Evolutionary conservation across 2,329 filamentous ascomycete species (phyloP), one percentile per base, ranked within the genome.

Genomic region (Curvularia spicifera): DNA sequence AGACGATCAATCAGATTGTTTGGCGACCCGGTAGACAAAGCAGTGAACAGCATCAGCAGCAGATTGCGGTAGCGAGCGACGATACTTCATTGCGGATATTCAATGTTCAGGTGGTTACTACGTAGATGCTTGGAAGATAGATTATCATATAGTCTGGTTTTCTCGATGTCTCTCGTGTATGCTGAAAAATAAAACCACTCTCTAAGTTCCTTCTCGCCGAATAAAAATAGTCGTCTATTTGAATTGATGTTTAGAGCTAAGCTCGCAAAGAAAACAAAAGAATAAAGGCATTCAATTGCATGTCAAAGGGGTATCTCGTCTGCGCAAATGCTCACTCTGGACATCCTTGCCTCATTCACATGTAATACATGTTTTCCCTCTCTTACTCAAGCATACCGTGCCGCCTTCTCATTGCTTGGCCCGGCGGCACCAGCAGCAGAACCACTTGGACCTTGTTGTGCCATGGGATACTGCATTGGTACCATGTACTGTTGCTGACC

Each of bases 11-110:
- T 39, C 69, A 72, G 60, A 62, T 77, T 44, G 67, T 59, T 5
- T 77, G 75, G 75, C 70, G 74, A 43, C 72, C 75, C 0, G 53
- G 48, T 0, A 50, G 44, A 12, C 39, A 26, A 1, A 39, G 46
- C 5, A 59, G 52, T 7, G 58, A 44, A 6, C 35, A 52, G 43
- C 64, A 18, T 18, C 18, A 52, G 40, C 64, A 66, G 43, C 71
- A 78, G 57, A 65, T 80, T 53, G 78, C 77, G 4, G 73, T 77
- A 8, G 76, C 73, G 15, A 79, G 78, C 51, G 78, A 80, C 50
- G 79, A 81, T 66, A 71, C 63, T 4, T 78, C 76, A 4, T 61
- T 80, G 13, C 68, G 78, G 31, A 68, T 81, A 1, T 76, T 67
- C 46, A 67, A 70, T 26, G 37, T 73, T 13, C n/a, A 15, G 8